These are phyloP conservation scores for Achaetomium macrosporum DNA, from an alignment of 2,329 filamentous ascomycete species.

Conservation along the genomic window DNA sequence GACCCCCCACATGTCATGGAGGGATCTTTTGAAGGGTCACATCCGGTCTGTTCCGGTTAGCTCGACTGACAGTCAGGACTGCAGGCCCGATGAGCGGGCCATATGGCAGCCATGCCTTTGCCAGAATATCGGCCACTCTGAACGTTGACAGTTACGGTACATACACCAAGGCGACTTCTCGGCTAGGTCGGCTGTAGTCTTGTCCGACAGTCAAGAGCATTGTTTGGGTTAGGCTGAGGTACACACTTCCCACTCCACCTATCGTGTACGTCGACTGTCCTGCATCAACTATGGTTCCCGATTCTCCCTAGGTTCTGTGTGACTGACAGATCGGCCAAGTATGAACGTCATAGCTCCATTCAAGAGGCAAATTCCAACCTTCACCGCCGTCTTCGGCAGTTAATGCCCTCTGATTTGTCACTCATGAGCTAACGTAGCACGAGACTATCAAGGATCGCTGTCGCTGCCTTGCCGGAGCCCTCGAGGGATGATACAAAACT, in stretches of 20 bases:
- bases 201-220: constrained; percentile 1
- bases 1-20: neutral
- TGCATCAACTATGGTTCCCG: neutral
- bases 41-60: constrained; percentile 12
- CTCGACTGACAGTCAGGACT: neutral
- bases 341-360: neutral
- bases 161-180: constrained; percentile 4
- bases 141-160: neutral
- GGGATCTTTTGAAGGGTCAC: constrained; percentile 8
- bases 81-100: neutral
- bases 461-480: no score
- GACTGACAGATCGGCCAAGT: neutral
- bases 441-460: no score
- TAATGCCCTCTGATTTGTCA: neutral
- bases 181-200: neutral
- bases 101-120: neutral
- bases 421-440: neutral
- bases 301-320: neutral
- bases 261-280: neutral
- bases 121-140: neutral
- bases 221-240: neutral
- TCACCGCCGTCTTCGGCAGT: constrained; percentile 3
- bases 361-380: neutral
- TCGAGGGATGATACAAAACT: neutral
- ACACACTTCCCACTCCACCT: neutral